Evolutionary conservation across 306 rosid genomes (phyloP).

Genomic region (Cucumis hystrix): DNA sequence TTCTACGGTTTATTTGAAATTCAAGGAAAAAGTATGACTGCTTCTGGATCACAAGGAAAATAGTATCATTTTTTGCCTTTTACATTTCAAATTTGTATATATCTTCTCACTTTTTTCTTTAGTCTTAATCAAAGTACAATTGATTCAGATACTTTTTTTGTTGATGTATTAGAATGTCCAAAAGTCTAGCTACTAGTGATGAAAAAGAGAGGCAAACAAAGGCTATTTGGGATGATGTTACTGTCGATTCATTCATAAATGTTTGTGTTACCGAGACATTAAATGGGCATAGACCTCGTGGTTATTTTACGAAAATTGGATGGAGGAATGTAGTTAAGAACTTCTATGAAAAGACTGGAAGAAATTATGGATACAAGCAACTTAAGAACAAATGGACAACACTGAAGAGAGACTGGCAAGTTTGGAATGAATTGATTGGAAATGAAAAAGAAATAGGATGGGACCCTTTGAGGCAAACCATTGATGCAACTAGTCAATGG

Average conservation of each 20-base stretch:
- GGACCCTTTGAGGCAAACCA: neutral
- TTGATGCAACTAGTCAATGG: neutral
- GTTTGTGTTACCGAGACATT: neutral
- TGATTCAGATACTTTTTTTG: neutral
- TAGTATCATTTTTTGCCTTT: neutral
- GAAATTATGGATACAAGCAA: neutral
- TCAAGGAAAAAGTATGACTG: too few species aligned
- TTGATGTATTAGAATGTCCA: neutral
- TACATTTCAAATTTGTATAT: neutral
- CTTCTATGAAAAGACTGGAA: neutral
- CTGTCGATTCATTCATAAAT: neutral
- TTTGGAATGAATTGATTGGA: neutral
- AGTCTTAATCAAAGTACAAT: neutral
- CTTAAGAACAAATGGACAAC: constrained; percentile 1
- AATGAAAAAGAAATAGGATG: neutral
- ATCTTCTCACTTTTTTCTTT: neutral
- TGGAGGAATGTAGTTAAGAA: constrained; percentile 1
- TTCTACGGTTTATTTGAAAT: neutral
- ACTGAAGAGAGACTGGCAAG: neutral
- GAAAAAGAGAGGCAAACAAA: neutral
- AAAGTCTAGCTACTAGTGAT: neutral
- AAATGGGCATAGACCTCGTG: neutral
- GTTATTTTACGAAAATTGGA: neutral
- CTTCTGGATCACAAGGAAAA: neutral
- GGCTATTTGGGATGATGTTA: neutral